Percentiles rank a stretch among this genome's conserved stretches.
These are phyloP conservation scores for Fusarium napiforme DNA, from an alignment of 2,329 filamentous ascomycete species.

Conservation along the genomic window DNA sequence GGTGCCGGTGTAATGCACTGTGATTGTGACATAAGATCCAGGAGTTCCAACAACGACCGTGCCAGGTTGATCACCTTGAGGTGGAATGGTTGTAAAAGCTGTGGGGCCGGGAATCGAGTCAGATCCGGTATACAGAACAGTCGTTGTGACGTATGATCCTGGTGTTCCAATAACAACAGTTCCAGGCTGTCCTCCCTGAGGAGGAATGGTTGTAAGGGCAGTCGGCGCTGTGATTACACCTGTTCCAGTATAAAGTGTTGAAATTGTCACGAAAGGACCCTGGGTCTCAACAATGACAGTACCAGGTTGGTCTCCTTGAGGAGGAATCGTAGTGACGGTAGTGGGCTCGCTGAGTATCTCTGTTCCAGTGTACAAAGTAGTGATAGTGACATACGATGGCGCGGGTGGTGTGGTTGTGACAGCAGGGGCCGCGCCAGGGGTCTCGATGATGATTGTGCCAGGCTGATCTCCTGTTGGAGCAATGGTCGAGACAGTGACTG, in stretches of 20 bases:
- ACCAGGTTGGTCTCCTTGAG: conserved; percentile 3
- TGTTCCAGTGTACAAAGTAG: conserved; percentile 17
- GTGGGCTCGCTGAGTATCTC: background rate
- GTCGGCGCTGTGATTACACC: conserved; percentile 11
- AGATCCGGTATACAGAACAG: conserved; percentile 19
- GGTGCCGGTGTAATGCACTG: conserved; percentile 1
- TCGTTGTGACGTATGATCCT: conserved; percentile 7
- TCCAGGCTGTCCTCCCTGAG: conserved; percentile 18
- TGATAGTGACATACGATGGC: conserved; percentile 22
- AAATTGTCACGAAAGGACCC: conserved; percentile 8
- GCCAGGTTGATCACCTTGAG: conserved; percentile 14
- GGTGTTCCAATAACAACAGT: conserved; percentile 14
- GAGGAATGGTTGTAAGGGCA: conserved; percentile 17
- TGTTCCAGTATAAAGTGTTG: conserved; percentile 17
- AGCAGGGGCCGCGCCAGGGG: conserved; percentile 2
- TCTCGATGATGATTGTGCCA: conserved; percentile 22
- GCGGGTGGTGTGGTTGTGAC: conserved; percentile 21
- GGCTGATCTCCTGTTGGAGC: conserved; percentile 14
- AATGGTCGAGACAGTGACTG: conserved; percentile 25
- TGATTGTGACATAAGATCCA: conserved; percentile 17
- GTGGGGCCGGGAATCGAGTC: conserved; percentile 8
- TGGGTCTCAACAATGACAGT: conserved; percentile 16
- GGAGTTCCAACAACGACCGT: conserved; percentile 12
- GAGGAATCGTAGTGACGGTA: conserved; percentile 12
- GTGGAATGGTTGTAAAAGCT: conserved; percentile 15